phyloP scores from a whole-genome alignment of 805 yeast genomes.

The Teunomyces kruisii region DNA sequence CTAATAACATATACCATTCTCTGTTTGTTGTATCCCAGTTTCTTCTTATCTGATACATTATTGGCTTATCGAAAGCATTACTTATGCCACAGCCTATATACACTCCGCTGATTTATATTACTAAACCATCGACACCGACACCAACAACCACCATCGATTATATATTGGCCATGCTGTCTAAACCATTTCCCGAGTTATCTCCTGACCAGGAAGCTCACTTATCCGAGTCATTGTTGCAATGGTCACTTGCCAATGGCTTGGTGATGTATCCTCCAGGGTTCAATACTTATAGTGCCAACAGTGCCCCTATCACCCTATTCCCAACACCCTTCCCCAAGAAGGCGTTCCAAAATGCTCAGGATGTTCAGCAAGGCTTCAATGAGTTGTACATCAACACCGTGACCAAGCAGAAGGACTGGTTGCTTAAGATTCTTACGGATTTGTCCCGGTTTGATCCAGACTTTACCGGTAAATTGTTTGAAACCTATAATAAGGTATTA shows the following conservation, averaged over 20 bases:
- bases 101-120: not conserved
- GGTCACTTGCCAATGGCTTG: slow-evolving; percentile 78
- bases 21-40: not conserved
- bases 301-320: slow-evolving; percentile 85
- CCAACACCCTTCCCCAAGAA: slow-evolving; percentile 84
- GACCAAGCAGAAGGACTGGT: slow-evolving; percentile 55
- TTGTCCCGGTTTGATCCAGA: slow-evolving; percentile 62
- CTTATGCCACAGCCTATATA: not conserved
- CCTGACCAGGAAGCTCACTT: slow-evolving; percentile 28
- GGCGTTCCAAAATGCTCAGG: slow-evolving; percentile 65
- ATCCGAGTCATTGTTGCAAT: slow-evolving; percentile 58
- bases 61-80: not conserved
- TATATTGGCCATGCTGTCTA: slow-evolving; percentile 7
- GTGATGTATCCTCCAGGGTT: slow-evolving; percentile 73
- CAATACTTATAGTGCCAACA: slow-evolving; percentile 42
- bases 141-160: not conserved
- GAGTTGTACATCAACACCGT: slow-evolving; percentile 72
- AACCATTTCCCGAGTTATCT: slow-evolving; percentile 35
- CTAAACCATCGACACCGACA: slow-evolving; percentile 1
- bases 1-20: not conserved
- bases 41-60: not conserved
- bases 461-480: slow-evolving; percentile 80
- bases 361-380: slow-evolving; percentile 68
- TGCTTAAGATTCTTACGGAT: slow-evolving; percentile 52
- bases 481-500: slow-evolving; percentile 52